These are phyloP conservation scores for Salvia hispanica DNA, from an alignment of 257 asterid genomes.

Conservation along the genomic window DNA sequence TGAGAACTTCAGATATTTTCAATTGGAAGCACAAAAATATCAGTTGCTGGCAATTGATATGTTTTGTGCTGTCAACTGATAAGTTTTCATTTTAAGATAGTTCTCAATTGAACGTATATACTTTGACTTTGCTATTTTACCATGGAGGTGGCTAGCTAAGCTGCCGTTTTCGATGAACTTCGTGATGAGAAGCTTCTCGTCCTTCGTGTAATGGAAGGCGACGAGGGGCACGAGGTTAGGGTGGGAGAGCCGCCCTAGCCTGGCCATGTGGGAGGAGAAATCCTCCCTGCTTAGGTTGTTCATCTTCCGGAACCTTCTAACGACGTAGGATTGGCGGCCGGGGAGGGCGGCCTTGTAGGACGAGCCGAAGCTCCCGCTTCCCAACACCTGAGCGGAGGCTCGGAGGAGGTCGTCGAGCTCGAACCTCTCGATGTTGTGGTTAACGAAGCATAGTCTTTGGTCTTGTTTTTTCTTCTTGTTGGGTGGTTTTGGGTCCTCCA, in stretches of 20 bases:
- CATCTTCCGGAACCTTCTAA: constrained; percentile 58
- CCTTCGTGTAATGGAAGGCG: constrained; percentile 58
- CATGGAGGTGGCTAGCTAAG: constrained; percentile 70
- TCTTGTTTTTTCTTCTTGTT: constrained; percentile 34
- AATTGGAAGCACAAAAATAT: no score
- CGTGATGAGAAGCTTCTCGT: constrained; percentile 63
- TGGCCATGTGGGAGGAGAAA: constrained; percentile 54
- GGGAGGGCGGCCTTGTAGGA: constrained; percentile 61
- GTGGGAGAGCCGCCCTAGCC: constrained; percentile 54
- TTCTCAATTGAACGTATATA: no score
- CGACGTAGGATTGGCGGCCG: constrained; percentile 49
- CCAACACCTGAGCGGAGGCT: constrained; percentile 71
- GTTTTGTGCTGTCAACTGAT: no score
- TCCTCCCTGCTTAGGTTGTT: constrained; percentile 49
- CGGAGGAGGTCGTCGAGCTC: constrained; percentile 60
- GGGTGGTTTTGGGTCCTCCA: constrained; percentile 24
- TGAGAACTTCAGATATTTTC: no score
- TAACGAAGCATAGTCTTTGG: constrained; percentile 48
- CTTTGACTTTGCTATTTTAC: constrained; percentile 32
- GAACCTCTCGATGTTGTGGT: constrained; percentile 44
- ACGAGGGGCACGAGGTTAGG: constrained; percentile 66
- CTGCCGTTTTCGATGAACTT: constrained; percentile 57
- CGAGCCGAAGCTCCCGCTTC: constrained; percentile 72
- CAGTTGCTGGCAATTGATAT: no score
- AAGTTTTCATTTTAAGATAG: no score